Conservation (phyloP, 2,329 filamentous ascomycete species). For the Monilinia polystroma region DNA sequence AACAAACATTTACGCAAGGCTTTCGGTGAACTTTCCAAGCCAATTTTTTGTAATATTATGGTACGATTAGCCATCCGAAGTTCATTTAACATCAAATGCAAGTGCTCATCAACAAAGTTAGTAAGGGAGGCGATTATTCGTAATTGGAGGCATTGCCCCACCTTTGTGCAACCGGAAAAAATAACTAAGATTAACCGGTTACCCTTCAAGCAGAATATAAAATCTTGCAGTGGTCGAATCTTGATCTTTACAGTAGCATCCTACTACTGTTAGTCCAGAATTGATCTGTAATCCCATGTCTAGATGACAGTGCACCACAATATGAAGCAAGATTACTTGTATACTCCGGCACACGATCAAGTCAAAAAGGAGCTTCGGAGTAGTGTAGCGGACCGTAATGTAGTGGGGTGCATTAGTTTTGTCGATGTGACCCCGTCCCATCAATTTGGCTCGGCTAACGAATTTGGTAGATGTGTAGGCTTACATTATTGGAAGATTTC, state of each 20-base stretch:
- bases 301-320: neutral
- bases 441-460: slow-evolving; percentile 9
- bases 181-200: neutral
- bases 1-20: neutral
- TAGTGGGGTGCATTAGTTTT: slow-evolving; percentile 18
- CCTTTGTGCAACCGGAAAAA: neutral
- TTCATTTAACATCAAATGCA: neutral
- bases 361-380: slow-evolving; percentile 16
- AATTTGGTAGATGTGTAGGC: neutral
- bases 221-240: no score
- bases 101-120: neutral
- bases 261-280: slow-evolving; percentile 5
- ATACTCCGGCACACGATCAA: slow-evolving; percentile 2
- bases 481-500: neutral
- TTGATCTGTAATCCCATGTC: neutral
- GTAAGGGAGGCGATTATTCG: neutral
- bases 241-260: neutral
- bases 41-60: slow-evolving; percentile 1
- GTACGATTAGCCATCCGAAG: neutral
- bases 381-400: neutral
- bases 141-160: neutral
- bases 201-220: no score
- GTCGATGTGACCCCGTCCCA: neutral
- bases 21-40: neutral
- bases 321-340: neutral